phyloP scores from a whole-genome alignment of 1,284 basidiomycete species.

The Coniferiporia sulphurascens region DNA sequence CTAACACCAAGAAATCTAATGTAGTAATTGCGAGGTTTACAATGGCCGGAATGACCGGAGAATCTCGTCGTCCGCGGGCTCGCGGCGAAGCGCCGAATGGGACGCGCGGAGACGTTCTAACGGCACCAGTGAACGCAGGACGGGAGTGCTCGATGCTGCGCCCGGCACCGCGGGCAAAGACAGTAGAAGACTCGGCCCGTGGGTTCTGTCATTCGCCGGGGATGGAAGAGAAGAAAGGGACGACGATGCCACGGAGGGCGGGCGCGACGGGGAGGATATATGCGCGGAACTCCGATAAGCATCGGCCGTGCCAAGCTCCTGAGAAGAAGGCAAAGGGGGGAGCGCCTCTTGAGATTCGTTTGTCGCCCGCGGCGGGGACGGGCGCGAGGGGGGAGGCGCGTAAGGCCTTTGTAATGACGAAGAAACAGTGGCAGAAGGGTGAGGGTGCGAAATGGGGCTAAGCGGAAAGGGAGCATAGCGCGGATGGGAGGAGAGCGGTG shows the following conservation, averaged over 20 bases:
- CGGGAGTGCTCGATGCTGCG: not conserved
- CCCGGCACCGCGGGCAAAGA: not conserved
- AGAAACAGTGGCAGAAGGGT: not conserved
- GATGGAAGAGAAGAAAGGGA: slow-evolving; percentile 18
- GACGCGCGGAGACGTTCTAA: slow-evolving; percentile 11
- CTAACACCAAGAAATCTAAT: not conserved
- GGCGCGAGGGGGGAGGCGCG: not conserved
- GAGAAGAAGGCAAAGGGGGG: slow-evolving; percentile 7
- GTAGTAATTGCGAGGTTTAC: not conserved
- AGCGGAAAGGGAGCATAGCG: slow-evolving; percentile 15
- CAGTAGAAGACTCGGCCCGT: not conserved
- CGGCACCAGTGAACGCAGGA: slow-evolving; percentile 13
- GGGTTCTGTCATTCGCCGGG: slow-evolving; percentile 1
- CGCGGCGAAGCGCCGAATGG: slow-evolving; percentile 10
- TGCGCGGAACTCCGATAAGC: not conserved
- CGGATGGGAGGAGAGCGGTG: slow-evolving; percentile 6
- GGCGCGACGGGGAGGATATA: slow-evolving; percentile 8
- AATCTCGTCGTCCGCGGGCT: slow-evolving; percentile 18
- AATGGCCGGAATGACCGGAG: slow-evolving; percentile 17
- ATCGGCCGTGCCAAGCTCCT: not conserved
- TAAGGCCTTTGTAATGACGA: not conserved
- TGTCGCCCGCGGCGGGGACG: not conserved
- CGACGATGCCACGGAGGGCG: slow-evolving; percentile 11
- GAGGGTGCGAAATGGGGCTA: slow-evolving; percentile 6
- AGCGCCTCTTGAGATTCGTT: not conserved